These are phyloP conservation scores for Corinectria fuckeliana DNA, from an alignment of 2,329 filamentous ascomycete species.

Conservation along the genomic window DNA sequence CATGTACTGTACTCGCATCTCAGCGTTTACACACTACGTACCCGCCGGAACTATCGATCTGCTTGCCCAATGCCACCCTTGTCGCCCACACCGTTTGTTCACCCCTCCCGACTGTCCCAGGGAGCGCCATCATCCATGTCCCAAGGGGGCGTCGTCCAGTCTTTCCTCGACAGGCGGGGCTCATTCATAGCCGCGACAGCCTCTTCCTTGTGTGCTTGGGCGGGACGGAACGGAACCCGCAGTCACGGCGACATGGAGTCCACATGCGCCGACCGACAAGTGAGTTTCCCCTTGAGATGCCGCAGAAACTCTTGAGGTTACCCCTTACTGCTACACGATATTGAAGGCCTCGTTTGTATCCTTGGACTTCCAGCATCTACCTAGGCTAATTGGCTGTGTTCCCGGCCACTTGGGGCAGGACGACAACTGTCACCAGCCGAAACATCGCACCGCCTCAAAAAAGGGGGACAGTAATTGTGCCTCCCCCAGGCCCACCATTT, in stretches of 20 bases:
- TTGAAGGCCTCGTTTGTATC: neutral
- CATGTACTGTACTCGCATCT: constrained; percentile 20
- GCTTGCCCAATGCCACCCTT: constrained; percentile 3
- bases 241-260: neutral
- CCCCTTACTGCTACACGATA: neutral
- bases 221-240: neutral
- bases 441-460: neutral
- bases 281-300: neutral
- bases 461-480: neutral
- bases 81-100: constrained; percentile 13
- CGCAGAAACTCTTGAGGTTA: neutral
- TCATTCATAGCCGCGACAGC: constrained; percentile 9
- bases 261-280: neutral
- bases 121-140: neutral
- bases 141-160: constrained; percentile 1
- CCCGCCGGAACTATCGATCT: constrained; percentile 30
- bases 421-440: neutral
- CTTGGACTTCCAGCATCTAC: neutral
- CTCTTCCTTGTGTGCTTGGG: neutral
- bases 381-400: neutral
- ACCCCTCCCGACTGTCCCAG: constrained; percentile 4
- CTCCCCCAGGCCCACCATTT: neutral
- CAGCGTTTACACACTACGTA: too few relatives aligned
- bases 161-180: neutral
- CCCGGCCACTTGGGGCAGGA: neutral